Evolutionary conservation across 2,329 filamentous ascomycete genomes (phyloP).

Genomic region (Neonectria punicea): DNA sequence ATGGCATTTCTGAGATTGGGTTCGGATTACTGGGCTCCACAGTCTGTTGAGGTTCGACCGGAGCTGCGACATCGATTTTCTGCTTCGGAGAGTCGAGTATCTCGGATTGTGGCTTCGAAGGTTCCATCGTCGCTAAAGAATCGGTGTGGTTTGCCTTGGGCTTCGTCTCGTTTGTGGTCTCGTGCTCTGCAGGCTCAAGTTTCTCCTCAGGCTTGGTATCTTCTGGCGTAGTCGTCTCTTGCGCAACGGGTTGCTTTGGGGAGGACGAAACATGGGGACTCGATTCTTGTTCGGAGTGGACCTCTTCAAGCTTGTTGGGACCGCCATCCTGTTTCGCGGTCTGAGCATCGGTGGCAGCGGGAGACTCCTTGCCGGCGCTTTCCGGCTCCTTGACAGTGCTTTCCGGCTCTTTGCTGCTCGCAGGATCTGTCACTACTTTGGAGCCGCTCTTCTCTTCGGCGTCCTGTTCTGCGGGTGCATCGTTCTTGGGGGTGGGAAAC

Average conservation of each 20-base stretch:
- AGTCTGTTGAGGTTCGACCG: constrained; percentile 19
- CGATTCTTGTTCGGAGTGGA: background rate
- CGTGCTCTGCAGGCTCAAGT: constrained; percentile 18
- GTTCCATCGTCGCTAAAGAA: constrained; percentile 9
- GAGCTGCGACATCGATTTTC: constrained; percentile 20
- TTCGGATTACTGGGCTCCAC: constrained; percentile 28
- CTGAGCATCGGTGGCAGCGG: constrained; percentile 9
- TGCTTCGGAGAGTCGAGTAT: constrained; percentile 9
- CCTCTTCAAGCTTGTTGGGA: constrained; percentile 41
- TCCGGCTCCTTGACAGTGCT: background rate
- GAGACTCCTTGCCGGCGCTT: constrained; percentile 16
- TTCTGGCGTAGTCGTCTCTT: constrained; percentile 13
- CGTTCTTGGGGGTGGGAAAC: constrained; percentile 49
- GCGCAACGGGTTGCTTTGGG: constrained; percentile 4
- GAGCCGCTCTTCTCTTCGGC: constrained; percentile 20
- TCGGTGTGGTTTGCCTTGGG: constrained; percentile 13
- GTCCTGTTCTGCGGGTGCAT: constrained; percentile 30
- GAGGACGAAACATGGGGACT: background rate
- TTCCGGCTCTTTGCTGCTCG: constrained; percentile 19
- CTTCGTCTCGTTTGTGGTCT: background rate
- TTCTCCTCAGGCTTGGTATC: constrained; percentile 17
- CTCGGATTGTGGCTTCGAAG: background rate
- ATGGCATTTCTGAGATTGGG: constrained; percentile 22
- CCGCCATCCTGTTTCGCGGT: constrained; percentile 47
- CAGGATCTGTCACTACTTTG: constrained; percentile 10